Conservation (phyloP, 1,284 basidiomycete species). For the Puccinia hordei region DNA sequence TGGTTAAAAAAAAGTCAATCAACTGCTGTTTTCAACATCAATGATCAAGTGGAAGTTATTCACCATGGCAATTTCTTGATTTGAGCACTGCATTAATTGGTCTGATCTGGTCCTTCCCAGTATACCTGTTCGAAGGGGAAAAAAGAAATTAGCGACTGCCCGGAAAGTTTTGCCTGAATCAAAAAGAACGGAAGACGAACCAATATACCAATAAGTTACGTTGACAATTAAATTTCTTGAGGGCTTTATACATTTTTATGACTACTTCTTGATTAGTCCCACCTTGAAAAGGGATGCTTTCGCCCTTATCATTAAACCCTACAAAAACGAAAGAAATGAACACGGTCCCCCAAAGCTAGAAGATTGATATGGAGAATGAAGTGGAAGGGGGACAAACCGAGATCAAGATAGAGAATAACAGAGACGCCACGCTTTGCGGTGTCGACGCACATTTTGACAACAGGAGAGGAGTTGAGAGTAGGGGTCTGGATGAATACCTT, state of each 20-base stretch:
- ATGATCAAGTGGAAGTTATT: neutral
- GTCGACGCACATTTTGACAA: constrained; percentile 69
- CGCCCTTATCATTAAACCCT: constrained; percentile 63
- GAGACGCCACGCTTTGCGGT: constrained; percentile 71
- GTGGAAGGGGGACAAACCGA: constrained; percentile 61
- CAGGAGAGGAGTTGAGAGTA: constrained; percentile 72
- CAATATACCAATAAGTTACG: constrained; percentile 70
- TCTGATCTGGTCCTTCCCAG: constrained; percentile 70
- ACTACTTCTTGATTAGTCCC: constrained; percentile 78
- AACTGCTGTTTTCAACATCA: neutral
- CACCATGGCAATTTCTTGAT: constrained; percentile 72
- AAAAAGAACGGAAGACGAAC: constrained; percentile 58
- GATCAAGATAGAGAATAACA: constrained; percentile 68
- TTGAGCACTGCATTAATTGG: constrained; percentile 73
- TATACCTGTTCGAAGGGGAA: constrained; percentile 59
- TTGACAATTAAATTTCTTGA: constrained; percentile 64
- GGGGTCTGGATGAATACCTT: constrained; percentile 77
- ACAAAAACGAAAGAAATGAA: constrained; percentile 33
- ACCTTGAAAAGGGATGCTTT: constrained; percentile 74
- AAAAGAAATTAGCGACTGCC: neutral
- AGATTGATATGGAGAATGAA: neutral
- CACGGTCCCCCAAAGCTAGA: neutral
- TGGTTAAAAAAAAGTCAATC: constrained; percentile 13
- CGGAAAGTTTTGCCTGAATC: neutral
- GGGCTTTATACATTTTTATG: constrained; percentile 67